phyloP scores from a whole-genome alignment of 306 rosid genomes.

The Urtica urens region DNA sequence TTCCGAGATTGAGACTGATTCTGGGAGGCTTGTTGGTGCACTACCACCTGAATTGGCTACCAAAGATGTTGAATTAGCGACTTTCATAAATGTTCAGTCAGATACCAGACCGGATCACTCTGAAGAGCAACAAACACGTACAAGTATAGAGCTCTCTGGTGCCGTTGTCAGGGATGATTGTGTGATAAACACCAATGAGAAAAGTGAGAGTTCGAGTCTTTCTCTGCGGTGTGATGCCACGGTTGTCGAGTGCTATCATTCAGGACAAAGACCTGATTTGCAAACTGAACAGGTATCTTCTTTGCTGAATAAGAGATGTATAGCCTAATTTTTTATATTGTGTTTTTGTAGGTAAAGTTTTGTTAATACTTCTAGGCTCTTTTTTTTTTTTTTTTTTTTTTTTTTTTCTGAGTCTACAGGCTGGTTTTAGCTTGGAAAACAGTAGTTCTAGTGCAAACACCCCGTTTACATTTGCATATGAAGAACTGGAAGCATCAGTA shows the following conservation, averaged over 20 bases:
- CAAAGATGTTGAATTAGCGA: slow-evolving; percentile 10
- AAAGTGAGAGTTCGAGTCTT: slow-evolving; percentile 13
- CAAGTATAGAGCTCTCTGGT: slow-evolving; percentile 26
- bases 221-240: slow-evolving; percentile 19
- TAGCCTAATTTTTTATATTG: too few species aligned
- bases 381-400: slow-evolving; percentile 5
- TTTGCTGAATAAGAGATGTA: slow-evolving; percentile 2
- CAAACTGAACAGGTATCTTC: slow-evolving; percentile 44
- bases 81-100: slow-evolving; percentile 3
- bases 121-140: slow-evolving; percentile 17
- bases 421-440: slow-evolving; percentile 26
- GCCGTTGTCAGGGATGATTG: slow-evolving; percentile 23
- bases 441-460: slow-evolving; percentile 14
- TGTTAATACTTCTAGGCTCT: too few species aligned
- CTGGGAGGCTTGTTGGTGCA: background rate
- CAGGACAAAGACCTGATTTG: slow-evolving; percentile 23
- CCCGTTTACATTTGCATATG: slow-evolving; percentile 15
- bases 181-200: slow-evolving; percentile 16
- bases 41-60: slow-evolving; percentile 11
- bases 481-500: slow-evolving; percentile 16
- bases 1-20: background rate
- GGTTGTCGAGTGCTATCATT: slow-evolving; percentile 7
- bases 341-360: too few species aligned
- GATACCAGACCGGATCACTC: slow-evolving; percentile 20
- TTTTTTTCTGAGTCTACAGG: slow-evolving; percentile 15